Evolutionary conservation across 1,284 basidiomycete species (phyloP), one percentile per base, ranked within the genome.

Genomic region (Waitea zeae): DNA sequence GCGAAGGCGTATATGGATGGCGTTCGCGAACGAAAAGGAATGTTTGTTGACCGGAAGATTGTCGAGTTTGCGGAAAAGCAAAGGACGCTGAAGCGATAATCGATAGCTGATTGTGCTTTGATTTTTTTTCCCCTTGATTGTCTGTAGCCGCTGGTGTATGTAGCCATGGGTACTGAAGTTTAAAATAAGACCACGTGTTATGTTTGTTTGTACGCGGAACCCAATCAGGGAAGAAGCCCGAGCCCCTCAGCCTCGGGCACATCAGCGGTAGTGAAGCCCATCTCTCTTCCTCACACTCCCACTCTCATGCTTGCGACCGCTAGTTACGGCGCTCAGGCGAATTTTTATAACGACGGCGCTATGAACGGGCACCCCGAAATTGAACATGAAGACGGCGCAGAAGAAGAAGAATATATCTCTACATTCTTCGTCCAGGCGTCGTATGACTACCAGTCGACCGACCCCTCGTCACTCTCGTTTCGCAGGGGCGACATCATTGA

Each of bases 41-140:
- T 96, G 70, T 92, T 89, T 52, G 82, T 95, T 3, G 88, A 93
- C 55, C 61, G 72, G 44, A 95, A 95, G 58, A 79, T 92, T 28
- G 86, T 96, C 5, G 82, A 92, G 50, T 79, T 77, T 52, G 90
- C 92, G 5, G 92, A 96, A 61, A 96, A 95, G 61, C 90, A 96
- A 58, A 67, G 90, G 49, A 96, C 90, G n/a, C 57, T 95, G 52
- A 96, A 96, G 57, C 67, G 79, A 45, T 89, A 48, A 45, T 44
- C 19, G 3, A n/a, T 32, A 18, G 7, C n/a, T n/a, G 24, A n/a
- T 26, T n/a, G n/a, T n/a, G n/a, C n/a, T n/a, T n/a, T n/a, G n/a
- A n/a, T n/a, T n/a, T n/a, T n/a, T 7, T 26, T n/a, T 26, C 24
- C 9, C 24, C n/a, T 26, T 26, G 9, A n/a, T 26, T 26, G 24